Conservation (phyloP, 2,329 filamentous ascomycete species). For the Leptographium lundbergii region DNA sequence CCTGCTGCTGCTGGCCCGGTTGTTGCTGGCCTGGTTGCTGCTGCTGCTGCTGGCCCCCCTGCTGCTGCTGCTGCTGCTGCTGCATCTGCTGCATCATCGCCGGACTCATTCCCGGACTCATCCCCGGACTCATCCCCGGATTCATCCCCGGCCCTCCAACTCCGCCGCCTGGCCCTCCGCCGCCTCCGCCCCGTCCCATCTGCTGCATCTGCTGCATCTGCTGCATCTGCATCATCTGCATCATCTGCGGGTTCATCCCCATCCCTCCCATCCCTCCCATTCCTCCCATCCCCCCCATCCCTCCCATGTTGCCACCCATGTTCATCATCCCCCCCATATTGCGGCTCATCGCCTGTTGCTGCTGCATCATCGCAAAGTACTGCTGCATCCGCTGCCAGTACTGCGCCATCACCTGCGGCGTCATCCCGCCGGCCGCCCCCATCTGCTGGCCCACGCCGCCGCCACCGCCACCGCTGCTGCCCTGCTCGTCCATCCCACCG, state of each 20-base stretch:
- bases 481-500: conserved; percentile 24
- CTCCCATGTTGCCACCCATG: conserved; percentile 28
- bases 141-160: conserved; percentile 30
- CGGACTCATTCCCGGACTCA: conserved; percentile 31
- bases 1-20: background rate
- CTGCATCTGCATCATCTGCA: conserved; percentile 65
- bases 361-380: conserved; percentile 90
- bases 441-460: conserved; percentile 19
- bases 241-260: conserved; percentile 59
- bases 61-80: conserved; percentile 21
- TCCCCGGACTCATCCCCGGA: conserved; percentile 37
- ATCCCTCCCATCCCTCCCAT: conserved; percentile 9
- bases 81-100: conserved; percentile 41
- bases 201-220: conserved; percentile 39
- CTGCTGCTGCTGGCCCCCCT: conserved; percentile 15
- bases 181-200: conserved; percentile 22
- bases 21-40: background rate
- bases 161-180: conserved; percentile 16
- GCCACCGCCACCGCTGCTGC: conserved; percentile 15
- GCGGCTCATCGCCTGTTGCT: conserved; percentile 77
- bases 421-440: conserved; percentile 54
- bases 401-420: conserved; percentile 92
- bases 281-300: conserved; percentile 31
- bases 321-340: conserved; percentile 43
- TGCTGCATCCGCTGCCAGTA: conserved; percentile 99